phyloP scores from a whole-genome alignment of 352 stramenopile species.

The Lagenidium sp. region DNA sequence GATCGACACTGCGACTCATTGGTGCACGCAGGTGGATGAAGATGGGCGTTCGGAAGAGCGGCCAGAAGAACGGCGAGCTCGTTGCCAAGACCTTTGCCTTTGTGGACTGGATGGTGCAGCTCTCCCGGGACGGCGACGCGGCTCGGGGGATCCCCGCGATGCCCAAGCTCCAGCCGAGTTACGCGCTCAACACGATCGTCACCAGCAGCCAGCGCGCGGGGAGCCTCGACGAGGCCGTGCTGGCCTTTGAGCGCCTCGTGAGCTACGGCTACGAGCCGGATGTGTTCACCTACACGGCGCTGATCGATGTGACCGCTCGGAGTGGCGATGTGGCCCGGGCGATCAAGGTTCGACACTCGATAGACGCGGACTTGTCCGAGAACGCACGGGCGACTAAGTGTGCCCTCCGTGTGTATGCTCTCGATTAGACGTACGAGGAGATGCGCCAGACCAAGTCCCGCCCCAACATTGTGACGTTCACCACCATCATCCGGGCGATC shows the following conservation, averaged over 20 bases:
- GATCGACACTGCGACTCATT: too few relatives aligned
- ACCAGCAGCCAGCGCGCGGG: conserved; percentile 61
- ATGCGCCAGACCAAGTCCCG: conserved; percentile 50
- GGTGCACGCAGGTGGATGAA: conserved; percentile 48
- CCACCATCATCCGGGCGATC: conserved; percentile 48
- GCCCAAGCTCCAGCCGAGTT: conserved; percentile 41
- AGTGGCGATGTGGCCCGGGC: conserved; percentile 31
- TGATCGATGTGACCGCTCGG: conserved; percentile 66
- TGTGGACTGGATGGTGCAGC: conserved; percentile 57
- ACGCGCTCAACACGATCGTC: conserved; percentile 74
- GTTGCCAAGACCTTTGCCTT: conserved; percentile 61
- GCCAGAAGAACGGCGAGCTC: conserved; percentile 32
- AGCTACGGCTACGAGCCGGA: conserved; percentile 51
- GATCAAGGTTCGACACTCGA: conserved; percentile 35
- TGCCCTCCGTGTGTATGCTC: too few relatives aligned
- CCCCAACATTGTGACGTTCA: conserved; percentile 74
- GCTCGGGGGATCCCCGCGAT: conserved; percentile 28
- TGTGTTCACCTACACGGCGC: conserved; percentile 74
- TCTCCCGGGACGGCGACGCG: conserved; percentile 33
- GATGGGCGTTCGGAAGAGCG: conserved; percentile 45
- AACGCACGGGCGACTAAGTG: too few relatives aligned
- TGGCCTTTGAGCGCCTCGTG: conserved; percentile 44
- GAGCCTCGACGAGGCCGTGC: conserved; percentile 39
- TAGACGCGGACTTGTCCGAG: too few relatives aligned
- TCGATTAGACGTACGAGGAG: conserved; percentile 43